Evolutionary conservation across 2,329 filamentous ascomycete species (phyloP), one percentile per base, ranked within the genome.

Genomic region (Aspergillus pseudoviridinutans): DNA sequence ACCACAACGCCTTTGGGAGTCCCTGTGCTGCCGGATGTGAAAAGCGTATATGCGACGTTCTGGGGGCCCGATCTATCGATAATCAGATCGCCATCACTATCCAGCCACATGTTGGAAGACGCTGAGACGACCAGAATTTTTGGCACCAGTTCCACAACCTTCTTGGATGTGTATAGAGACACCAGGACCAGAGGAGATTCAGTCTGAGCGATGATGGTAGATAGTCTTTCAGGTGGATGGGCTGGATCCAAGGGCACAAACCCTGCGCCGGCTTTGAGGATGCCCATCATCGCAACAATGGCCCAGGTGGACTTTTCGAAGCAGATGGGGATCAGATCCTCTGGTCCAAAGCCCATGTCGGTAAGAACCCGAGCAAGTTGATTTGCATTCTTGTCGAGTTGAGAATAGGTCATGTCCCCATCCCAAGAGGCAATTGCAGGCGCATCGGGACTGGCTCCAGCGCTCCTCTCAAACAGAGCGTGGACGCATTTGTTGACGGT

Each of bases 31-130:
- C 0, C 81, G 79, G 1, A 52, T 57, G 78, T 80, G 61, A 86
- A 82, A 9, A 87, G 76, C 3, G 84, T 76, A 64, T 83, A 86
- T 0, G 84, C 83, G 17, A 59, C 54, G 35, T 63, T 58, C 38
- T 17, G 32, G 32, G 9, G 10, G 32, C 2, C 3, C 10, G 32
- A 6, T 10, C 32, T 38, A 4, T 17, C 9, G 32, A 17, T 38
- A 38, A 17, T 38, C 32, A 38, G 17, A 38, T 17, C 17, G 17
- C 17, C 32, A 38, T 4, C 32, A 17, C 32, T 38, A 17, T 7
- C 32, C 9, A 38, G 32, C 32, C 32, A 38, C 32, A 38, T 38
- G 32, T 38, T 38, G 32, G 32, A 38, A 10, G 10, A 10, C 17
- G 32, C 9, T 10, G 32, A 38, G 32, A 38, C 17, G 32, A 38